Evolutionary conservation across 441 rosid species (phyloP), one percentile per base, ranked within the genome.

Genomic region (Breynia disticha): DNA sequence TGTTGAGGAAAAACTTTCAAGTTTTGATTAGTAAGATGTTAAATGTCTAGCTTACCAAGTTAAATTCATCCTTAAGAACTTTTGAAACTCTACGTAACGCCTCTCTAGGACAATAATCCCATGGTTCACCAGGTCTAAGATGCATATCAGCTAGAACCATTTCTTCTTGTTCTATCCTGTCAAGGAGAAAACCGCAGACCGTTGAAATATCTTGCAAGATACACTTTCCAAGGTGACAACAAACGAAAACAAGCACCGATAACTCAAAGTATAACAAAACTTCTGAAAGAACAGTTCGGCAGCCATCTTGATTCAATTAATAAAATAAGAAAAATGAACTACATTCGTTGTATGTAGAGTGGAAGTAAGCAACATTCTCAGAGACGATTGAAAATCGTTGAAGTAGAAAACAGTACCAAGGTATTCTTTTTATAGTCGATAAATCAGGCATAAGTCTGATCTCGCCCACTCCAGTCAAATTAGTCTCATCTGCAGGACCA

Each of bases 91-190:
- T 84, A 63, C 90, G 68, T 61, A 93, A 74, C 66, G 95, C 77
- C 39, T 83, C 95, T 64, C 97, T 81, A 50, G 99, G 97, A 73
- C 97, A 89, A 57, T 86, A 93, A 37, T 84, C 99, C 99, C 97
- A 93, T 66, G 90, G 65, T 79, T 82, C 72, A 64, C 95, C 88
- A 28, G 96, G 96, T 73, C 64, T 78, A 50, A 81, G 59, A 68
- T 72, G 81, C 99, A 89, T 89, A 69, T 93, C 95, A 67, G 84
- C 97, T 76, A 93, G 74, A 72, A 93, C 96, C 93, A 93, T 86
- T 63, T 86, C 91, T 72, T 93, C 97, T 50, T 75, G 68, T 59
- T 70, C 68, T 48, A 62, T 59, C 97, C 98, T 93, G 63, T 60
- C 5, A 12, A 48, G 55, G 67, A 60, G 64, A 46, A 52, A 52